Conservation (phyloP, 208 protist species). For the Crithidia sp. region DNA sequence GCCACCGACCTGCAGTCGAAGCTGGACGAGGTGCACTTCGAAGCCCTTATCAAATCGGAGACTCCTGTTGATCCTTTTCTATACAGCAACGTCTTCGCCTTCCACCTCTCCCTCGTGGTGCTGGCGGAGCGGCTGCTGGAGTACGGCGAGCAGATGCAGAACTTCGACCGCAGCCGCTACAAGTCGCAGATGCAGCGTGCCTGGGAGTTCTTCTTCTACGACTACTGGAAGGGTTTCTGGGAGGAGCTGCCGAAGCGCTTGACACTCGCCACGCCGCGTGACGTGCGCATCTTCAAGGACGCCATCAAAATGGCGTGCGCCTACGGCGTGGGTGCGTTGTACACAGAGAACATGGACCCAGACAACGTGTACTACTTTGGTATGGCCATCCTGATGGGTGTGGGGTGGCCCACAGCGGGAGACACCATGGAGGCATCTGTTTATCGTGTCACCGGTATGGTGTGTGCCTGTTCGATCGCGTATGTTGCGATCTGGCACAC, state of each 20-base stretch:
- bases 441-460: constrained; percentile 61
- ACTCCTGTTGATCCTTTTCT: constrained; percentile 39
- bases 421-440: constrained; percentile 62
- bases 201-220: constrained; percentile 63
- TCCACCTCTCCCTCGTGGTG: constrained; percentile 36
- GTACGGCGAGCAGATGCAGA: constrained; percentile 36
- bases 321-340: constrained; percentile 50
- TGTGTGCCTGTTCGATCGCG: constrained; percentile 46
- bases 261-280: constrained; percentile 56
- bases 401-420: constrained; percentile 51
- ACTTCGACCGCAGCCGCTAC: constrained; percentile 68
- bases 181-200: constrained; percentile 37
- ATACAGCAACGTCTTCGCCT: constrained; percentile 40
- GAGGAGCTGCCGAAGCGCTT: constrained; percentile 58
- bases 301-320: constrained; percentile 52
- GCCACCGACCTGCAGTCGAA: constrained; percentile 42
- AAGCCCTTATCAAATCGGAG: constrained; percentile 34
- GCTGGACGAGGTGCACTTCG: constrained; percentile 55
- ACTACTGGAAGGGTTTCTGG: constrained; percentile 69
- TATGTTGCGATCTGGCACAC: constrained; percentile 47
- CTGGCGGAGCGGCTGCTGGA: constrained; percentile 48
- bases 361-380: constrained; percentile 67
- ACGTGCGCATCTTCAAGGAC: constrained; percentile 78
- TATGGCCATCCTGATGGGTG: constrained; percentile 71
- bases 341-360: constrained; percentile 47